These are phyloP conservation scores for Colletotrichum liaoningense DNA, from an alignment of 2,329 filamentous ascomycete species.

Conservation along the genomic window DNA sequence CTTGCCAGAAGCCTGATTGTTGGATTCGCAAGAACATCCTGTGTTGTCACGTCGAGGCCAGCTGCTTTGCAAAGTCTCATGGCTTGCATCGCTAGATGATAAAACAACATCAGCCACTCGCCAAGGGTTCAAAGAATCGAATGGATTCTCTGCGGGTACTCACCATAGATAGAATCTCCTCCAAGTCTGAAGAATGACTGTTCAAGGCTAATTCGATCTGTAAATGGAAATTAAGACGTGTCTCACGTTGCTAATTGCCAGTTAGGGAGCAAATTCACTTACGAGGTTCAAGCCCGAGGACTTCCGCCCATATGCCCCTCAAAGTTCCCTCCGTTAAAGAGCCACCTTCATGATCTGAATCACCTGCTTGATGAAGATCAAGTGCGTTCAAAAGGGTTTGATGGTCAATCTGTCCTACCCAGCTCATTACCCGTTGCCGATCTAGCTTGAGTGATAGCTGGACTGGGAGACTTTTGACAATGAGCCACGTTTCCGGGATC, in stretches of 20 bases:
- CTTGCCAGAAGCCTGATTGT: background rate
- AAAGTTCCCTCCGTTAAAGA: constrained; percentile 5
- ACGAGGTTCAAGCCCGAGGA: constrained; percentile 48
- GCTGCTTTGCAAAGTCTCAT: constrained; percentile 61
- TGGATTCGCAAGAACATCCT: constrained; percentile 22
- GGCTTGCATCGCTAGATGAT: constrained; percentile 53
- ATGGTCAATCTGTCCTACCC: constrained; percentile 12
- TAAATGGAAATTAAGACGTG: background rate
- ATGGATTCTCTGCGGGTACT: background rate
- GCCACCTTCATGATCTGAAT: background rate
- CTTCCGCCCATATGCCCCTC: constrained; percentile 46
- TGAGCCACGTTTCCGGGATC: constrained; percentile 37
- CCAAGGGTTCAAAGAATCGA: too few species aligned
- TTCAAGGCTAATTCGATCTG: constrained; percentile 56
- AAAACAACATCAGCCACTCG: background rate
- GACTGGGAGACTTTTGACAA: constrained; percentile 35
- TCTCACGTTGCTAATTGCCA: background rate
- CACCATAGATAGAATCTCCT: constrained; percentile 55
- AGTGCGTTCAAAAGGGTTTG: background rate
- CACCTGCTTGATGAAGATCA: background rate
- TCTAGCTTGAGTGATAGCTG: constrained; percentile 38
- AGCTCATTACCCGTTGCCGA: constrained; percentile 10
- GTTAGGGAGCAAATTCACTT: background rate
- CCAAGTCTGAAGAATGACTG: constrained; percentile 71
- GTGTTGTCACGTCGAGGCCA: constrained; percentile 62